Conservation (phyloP, 257 asterid genomes). For the Ligustrum vulgare region DNA sequence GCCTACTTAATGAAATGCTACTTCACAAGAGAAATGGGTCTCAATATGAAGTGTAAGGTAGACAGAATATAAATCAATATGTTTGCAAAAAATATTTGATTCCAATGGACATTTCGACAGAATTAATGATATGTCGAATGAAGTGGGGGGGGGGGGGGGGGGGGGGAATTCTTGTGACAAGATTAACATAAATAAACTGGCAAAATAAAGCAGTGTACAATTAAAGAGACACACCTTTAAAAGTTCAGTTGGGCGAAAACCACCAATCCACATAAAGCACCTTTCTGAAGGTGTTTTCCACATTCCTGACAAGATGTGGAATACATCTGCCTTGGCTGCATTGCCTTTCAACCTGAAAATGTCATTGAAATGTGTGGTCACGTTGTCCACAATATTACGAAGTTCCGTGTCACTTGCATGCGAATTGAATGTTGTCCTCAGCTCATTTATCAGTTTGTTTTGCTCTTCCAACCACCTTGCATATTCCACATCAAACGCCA, state of each 20-base stretch:
- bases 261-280: slow-evolving; percentile 98
- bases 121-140: too few relatives aligned
- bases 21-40: neutral
- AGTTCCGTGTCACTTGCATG: slow-evolving; percentile 79
- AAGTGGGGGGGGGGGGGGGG: too few relatives aligned
- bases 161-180: too few relatives aligned
- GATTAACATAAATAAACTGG: neutral
- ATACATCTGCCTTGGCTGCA: slow-evolving; percentile 85
- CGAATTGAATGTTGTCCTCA: slow-evolving; percentile 71
- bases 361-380: slow-evolving; percentile 61
- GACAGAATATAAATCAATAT: neutral
- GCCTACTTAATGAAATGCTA: neutral
- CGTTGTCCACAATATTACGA: slow-evolving; percentile 60
- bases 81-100: neutral
- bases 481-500: slow-evolving; percentile 89
- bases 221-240: slow-evolving; percentile 58
- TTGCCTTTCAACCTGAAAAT: slow-evolving; percentile 79
- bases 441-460: slow-evolving; percentile 63
- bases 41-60: neutral
- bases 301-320: slow-evolving; percentile 98
- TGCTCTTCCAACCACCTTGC: slow-evolving; percentile 86
- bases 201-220: neutral
- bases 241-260: slow-evolving; percentile 93
- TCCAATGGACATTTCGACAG: neutral
- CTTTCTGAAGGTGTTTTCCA: slow-evolving; percentile 98